Evolutionary conservation across 2,329 filamentous ascomycete species (phyloP).

Genomic region (Talaromyces sp.): DNA sequence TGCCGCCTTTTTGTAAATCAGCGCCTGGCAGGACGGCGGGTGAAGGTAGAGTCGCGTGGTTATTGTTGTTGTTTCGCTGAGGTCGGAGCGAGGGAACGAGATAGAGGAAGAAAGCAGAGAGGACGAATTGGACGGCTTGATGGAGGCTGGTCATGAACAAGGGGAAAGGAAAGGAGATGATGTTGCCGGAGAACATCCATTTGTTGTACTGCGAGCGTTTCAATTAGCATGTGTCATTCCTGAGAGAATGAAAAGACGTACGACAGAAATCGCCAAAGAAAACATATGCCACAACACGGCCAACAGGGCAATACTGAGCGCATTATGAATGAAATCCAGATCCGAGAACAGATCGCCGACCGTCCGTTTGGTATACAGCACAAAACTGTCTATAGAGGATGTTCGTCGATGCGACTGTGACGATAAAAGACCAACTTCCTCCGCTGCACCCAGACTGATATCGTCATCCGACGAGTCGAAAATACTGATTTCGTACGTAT

Average conservation of each 20-base stretch:
- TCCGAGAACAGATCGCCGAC: constrained; percentile 62
- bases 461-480: constrained; percentile 14
- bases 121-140: constrained; percentile 87
- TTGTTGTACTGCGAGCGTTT: constrained; percentile 74
- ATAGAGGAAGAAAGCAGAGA: constrained; percentile 72
- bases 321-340: constrained; percentile 62
- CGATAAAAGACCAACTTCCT: constrained; percentile 12
- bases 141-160: constrained; percentile 92
- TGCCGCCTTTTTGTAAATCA: constrained; percentile 2
- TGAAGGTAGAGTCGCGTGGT: constrained; percentile 21
- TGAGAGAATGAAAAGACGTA: constrained; percentile 45
- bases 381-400: constrained; percentile 9
- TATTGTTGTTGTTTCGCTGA: constrained; percentile 26
- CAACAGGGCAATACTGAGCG: constrained; percentile 67
- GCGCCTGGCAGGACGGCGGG: constrained; percentile 52
- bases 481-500: constrained; percentile 12
- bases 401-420: constrained; percentile 8
- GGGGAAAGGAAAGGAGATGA: constrained; percentile 87
- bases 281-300: constrained; percentile 89
- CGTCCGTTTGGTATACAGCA: constrained; percentile 53
- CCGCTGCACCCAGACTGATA: constrained; percentile 5
- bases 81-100: constrained; percentile 79
- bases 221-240: not conserved
- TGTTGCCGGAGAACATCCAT: constrained; percentile 92
- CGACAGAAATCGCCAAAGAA: constrained; percentile 84